Conservation (phyloP, 2,329 filamentous ascomycete species). For the Penicillium frequentans region DNA sequence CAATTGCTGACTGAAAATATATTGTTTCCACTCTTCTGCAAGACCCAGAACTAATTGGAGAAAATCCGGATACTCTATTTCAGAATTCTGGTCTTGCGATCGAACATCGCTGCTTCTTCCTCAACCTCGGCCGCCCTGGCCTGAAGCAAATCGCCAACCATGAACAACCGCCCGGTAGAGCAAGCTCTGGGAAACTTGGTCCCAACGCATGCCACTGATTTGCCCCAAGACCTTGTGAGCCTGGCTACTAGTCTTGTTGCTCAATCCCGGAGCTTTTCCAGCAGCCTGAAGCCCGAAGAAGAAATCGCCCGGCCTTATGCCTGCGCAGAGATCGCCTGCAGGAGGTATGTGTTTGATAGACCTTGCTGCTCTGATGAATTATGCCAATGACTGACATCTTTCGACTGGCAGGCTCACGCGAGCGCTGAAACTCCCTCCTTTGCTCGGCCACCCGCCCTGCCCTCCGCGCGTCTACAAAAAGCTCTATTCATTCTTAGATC, state of each 20-base stretch:
- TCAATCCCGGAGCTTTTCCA: slow-evolving; percentile 76
- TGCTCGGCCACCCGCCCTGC: slow-evolving; percentile 74
- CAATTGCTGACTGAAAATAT: background rate
- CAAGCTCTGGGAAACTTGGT: slow-evolving; percentile 72
- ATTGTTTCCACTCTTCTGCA: background rate
- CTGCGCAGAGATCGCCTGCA: slow-evolving; percentile 87
- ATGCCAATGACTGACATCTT: background rate
- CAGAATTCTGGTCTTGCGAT: background rate
- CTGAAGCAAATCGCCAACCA: slow-evolving; percentile 36
- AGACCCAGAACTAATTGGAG: too few relatives aligned
- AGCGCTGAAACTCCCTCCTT: slow-evolving; percentile 71
- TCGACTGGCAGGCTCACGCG: slow-evolving; percentile 67
- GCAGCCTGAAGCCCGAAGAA: slow-evolving; percentile 77
- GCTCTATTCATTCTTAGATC: slow-evolving; percentile 77
- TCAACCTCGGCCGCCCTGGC: background rate
- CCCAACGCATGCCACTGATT: slow-evolving; percentile 66
- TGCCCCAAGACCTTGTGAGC: slow-evolving; percentile 69
- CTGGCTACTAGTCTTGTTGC: slow-evolving; percentile 72
- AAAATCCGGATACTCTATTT: background rate
- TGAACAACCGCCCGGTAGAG: slow-evolving; percentile 72
- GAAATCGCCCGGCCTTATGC: slow-evolving; percentile 83
- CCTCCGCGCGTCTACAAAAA: slow-evolving; percentile 80
- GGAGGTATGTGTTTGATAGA: slow-evolving; percentile 58
- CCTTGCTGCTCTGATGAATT: background rate
- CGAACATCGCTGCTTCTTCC: background rate